Conservation (phyloP, 306 rosid genomes). For the Glycine soja region DNA sequence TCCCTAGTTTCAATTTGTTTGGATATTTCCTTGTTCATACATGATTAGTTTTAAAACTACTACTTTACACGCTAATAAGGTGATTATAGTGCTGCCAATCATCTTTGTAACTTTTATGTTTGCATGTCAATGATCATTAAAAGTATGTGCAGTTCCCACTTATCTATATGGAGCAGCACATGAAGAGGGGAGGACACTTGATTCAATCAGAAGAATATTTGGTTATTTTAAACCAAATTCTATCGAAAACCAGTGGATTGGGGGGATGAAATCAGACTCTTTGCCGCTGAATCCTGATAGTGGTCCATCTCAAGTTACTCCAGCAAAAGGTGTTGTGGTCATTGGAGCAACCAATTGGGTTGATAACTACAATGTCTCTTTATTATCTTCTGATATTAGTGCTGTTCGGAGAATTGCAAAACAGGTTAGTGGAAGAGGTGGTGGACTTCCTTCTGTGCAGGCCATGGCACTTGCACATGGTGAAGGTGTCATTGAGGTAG, state of each 20-base stretch:
- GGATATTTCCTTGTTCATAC: constrained; percentile 1
- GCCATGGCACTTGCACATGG: constrained; percentile 78
- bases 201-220: constrained; percentile 71
- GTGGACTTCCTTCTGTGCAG: constrained; percentile 75
- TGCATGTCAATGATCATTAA: constrained; percentile 39
- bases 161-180: constrained; percentile 88
- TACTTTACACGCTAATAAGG: background rate
- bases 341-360: constrained; percentile 60
- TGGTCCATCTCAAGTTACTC: constrained; percentile 68
- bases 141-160: constrained; percentile 70
- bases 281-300: constrained; percentile 68
- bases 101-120: constrained; percentile 21
- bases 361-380: constrained; percentile 83
- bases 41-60: constrained; percentile 8
- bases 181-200: constrained; percentile 76
- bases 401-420: constrained; percentile 58
- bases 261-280: constrained; percentile 56
- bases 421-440: constrained; percentile 53
- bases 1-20: constrained; percentile 7
- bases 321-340: constrained; percentile 68
- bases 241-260: constrained; percentile 68
- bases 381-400: constrained; percentile 61
- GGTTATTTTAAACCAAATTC: constrained; percentile 90
- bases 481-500: constrained; percentile 51
- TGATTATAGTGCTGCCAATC: constrained; percentile 24